phyloP scores from a whole-genome alignment of 768 basidiomycete genomes.

The Suillus luteus region DNA sequence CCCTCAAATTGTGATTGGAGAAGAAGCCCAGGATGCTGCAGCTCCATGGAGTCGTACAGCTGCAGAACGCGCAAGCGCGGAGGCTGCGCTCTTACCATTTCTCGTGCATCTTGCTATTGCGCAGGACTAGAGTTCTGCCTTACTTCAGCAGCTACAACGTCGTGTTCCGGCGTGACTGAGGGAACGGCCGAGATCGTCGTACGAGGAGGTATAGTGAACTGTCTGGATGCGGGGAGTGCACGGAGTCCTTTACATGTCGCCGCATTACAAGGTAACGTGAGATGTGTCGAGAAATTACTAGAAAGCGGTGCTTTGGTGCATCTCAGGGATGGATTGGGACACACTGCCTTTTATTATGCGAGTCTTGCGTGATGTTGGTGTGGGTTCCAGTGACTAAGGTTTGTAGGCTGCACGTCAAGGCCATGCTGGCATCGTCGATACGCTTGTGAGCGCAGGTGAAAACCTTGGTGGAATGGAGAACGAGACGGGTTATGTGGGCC shows the following conservation, averaged over 20 bases:
- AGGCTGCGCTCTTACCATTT: conserved; percentile 72
- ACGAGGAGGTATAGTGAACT: conserved; percentile 73
- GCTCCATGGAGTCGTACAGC: conserved; percentile 82
- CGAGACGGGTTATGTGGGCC: conserved; percentile 55
- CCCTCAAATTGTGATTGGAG: conserved; percentile 41
- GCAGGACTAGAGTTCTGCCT: conserved; percentile 62
- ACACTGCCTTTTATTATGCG: conserved; percentile 84
- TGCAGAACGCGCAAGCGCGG: conserved; percentile 69
- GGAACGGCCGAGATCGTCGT: conserved; percentile 32
- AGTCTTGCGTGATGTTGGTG: conserved; percentile 24
- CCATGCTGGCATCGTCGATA: conserved; percentile 58
- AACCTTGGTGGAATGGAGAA: conserved; percentile 67
- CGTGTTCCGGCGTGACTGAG: conserved; percentile 27
- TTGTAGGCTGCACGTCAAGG: conserved; percentile 74
- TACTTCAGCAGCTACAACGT: conserved; percentile 10
- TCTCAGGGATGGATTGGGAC: conserved; percentile 75
- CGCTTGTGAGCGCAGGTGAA: conserved; percentile 73
- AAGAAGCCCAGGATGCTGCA: conserved; percentile 42
- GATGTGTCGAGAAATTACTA: conserved; percentile 51
- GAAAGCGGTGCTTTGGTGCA: conserved; percentile 81
- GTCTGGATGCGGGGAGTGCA: conserved; percentile 67
- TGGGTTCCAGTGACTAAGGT: conserved; percentile 4
- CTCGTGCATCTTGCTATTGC: conserved; percentile 80
- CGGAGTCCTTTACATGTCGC: conserved; percentile 81
- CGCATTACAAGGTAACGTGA: conserved; percentile 61